Evolutionary conservation across 1,284 basidiomycete species (phyloP).

Genomic region (Leccinum pachyderme): DNA sequence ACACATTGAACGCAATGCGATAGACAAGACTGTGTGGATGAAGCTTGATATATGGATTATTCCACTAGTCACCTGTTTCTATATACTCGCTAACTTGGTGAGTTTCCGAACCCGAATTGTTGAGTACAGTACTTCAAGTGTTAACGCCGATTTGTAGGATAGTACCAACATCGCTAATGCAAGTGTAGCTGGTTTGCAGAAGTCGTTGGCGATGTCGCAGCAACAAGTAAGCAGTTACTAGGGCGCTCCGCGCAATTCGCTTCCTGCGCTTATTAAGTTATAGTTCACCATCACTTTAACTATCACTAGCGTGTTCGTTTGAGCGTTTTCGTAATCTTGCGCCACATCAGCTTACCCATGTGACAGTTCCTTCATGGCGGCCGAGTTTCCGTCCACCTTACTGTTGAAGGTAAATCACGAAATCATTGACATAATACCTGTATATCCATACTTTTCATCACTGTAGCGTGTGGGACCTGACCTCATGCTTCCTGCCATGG

Average conservation of each 20-base stretch:
- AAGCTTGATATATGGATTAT: slow-evolving; percentile 50
- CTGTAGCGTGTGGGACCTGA: slow-evolving; percentile 55
- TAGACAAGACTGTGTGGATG: slow-evolving; percentile 41
- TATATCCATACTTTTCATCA: not conserved
- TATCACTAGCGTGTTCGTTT: not conserved
- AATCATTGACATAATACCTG: not conserved
- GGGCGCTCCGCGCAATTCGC: not conserved
- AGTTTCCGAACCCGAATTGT: slow-evolving; percentile 17
- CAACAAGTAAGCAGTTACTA: slow-evolving; percentile 35
- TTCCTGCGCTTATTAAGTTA: not conserved
- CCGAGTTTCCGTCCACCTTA: not conserved
- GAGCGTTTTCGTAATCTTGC: too few species aligned
- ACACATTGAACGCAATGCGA: slow-evolving; percentile 2
- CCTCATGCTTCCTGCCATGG: slow-evolving; percentile 52
- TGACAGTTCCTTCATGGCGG: not conserved
- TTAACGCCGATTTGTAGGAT: slow-evolving; percentile 14
- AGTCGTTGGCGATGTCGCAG: slow-evolving; percentile 49
- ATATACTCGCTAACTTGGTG: slow-evolving; percentile 49
- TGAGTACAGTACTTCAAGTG: not conserved
- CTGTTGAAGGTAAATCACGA: slow-evolving; percentile 45
- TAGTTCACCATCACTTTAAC: slow-evolving; percentile 37
- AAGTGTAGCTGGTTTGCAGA: slow-evolving; percentile 55
- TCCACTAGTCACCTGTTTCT: slow-evolving; percentile 52
- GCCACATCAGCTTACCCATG: not conserved
- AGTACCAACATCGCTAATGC: slow-evolving; percentile 59